Conservation (phyloP, 2,329 filamentous ascomycete genomes). For the Ceratocystis huliohia region DNA sequence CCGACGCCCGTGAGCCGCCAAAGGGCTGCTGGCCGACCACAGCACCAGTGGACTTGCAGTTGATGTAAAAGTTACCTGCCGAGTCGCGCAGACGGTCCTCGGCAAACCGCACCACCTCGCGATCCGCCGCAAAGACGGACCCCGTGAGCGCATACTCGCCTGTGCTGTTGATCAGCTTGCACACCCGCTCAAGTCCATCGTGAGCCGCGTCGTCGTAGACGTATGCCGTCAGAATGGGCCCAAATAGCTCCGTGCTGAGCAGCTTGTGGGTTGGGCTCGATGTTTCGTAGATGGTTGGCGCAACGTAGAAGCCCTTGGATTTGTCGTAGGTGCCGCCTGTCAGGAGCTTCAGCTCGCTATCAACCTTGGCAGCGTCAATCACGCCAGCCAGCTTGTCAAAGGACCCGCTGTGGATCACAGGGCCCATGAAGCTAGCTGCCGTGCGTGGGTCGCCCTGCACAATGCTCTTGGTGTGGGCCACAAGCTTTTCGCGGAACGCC, state of each 20-base stretch:
- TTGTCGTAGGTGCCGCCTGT: conserved; percentile 66
- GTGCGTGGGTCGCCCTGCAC: conserved; percentile 57
- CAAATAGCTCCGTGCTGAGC: conserved; percentile 69
- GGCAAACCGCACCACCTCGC: conserved; percentile 51
- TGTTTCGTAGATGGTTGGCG: conserved; percentile 70
- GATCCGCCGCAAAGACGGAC: conserved; percentile 59
- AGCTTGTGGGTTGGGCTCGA: conserved; percentile 61
- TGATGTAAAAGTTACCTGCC: conserved; percentile 77
- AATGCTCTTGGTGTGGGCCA: conserved; percentile 55
- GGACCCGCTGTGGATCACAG: conserved; percentile 69
- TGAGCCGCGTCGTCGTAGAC: conserved; percentile 59
- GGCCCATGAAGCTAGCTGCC: conserved; percentile 70
- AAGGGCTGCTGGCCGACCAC: conserved; percentile 64
- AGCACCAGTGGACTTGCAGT: conserved; percentile 66
- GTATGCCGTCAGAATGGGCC: conserved; percentile 60
- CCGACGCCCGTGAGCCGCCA: conserved; percentile 53
- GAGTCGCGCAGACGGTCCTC: conserved; percentile 60
- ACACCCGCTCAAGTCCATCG: conserved; percentile 45
- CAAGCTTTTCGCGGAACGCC: conserved; percentile 53
- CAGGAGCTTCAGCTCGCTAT: conserved; percentile 58
- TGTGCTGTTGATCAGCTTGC: conserved; percentile 54
- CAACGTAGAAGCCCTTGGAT: conserved; percentile 68
- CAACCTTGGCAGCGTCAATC: conserved; percentile 69
- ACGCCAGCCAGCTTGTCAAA: conserved; percentile 69
- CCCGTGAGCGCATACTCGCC: conserved; percentile 70